A percentile compares a stretch with the other conserved stretches of the same genome.
Conservation (phyloP, 768 basidiomycete species). For the Tremella fuciformis region DNA sequence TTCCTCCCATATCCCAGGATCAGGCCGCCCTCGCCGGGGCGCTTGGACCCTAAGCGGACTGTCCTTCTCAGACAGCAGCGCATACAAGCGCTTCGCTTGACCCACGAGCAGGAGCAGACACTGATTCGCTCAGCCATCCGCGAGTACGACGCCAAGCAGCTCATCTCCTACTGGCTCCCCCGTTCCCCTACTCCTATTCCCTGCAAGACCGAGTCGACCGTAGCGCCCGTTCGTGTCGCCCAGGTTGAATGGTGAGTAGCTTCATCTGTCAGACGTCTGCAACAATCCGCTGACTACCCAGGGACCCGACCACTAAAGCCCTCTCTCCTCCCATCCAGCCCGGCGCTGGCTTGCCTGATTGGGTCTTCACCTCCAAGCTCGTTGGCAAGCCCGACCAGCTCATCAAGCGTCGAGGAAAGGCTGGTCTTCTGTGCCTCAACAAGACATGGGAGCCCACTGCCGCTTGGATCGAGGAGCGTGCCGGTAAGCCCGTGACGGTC, state of each 20-base stretch:
- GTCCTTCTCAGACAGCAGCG: too few species aligned
- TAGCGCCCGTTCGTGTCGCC: constrained; percentile 67
- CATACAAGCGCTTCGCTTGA: too few species aligned
- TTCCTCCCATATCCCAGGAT: not conserved
- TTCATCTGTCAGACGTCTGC: not conserved
- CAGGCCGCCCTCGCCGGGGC: too few species aligned
- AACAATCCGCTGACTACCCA: constrained; percentile 18
- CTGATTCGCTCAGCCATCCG: constrained; percentile 64
- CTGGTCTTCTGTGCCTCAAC: constrained; percentile 90
- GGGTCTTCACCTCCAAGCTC: constrained; percentile 54
- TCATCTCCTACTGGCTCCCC: constrained; percentile 95
- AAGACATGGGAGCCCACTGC: constrained; percentile 84
- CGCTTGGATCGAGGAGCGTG: constrained; percentile 78
- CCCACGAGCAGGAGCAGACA: too few species aligned
- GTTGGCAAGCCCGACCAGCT: constrained; percentile 66
- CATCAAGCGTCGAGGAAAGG: constrained; percentile 99
- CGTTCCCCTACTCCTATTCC: constrained; percentile 70
- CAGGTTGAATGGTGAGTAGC: constrained; percentile 52
- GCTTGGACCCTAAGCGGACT: too few species aligned
- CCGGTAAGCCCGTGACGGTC: constrained; percentile 91
- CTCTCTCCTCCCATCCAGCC: constrained; percentile 52
- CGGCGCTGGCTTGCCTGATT: constrained; percentile 52
- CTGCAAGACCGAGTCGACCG: constrained; percentile 58
- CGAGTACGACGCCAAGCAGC: constrained; percentile 98
- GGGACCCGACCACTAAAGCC: constrained; percentile 50